A percentile compares a stretch with the other conserved stretches of the same genome.
These are phyloP conservation scores for Penicillium sp. DNA, from an alignment of 2,329 filamentous ascomycete species.

Conservation along the genomic window DNA sequence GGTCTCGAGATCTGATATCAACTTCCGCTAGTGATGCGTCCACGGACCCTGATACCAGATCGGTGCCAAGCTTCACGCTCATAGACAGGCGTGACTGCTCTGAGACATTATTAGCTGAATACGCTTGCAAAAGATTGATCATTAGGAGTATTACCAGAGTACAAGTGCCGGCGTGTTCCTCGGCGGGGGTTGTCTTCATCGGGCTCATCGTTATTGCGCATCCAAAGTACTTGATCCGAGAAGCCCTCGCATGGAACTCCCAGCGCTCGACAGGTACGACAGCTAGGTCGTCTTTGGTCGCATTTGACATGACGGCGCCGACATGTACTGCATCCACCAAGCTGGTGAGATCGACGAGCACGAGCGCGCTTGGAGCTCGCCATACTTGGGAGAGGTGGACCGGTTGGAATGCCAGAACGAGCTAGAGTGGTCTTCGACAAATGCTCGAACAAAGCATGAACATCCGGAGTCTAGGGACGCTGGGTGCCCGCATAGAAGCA, in stretches of 20 bases:
- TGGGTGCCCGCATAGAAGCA: no score
- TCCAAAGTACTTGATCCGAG: conserved; percentile 33
- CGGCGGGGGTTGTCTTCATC: conserved; percentile 12
- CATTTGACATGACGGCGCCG: conserved; percentile 27
- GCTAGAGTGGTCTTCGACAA: neutral
- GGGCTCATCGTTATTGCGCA: conserved; percentile 18
- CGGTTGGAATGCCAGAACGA: neutral
- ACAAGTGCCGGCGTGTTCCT: conserved; percentile 33
- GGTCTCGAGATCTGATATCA: conserved; percentile 30
- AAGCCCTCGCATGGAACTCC: conserved; percentile 35
- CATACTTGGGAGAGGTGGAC: conserved; percentile 3
- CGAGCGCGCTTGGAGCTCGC: conserved; percentile 14
- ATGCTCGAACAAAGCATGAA: neutral
- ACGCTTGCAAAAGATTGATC: neutral
- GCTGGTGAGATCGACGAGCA: conserved; percentile 31
- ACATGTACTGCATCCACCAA: conserved; percentile 36
- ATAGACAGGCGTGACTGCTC: conserved; percentile 34
- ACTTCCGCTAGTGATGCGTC: conserved; percentile 36
- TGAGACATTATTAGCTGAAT: conserved; percentile 8
- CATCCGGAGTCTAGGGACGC: neutral
- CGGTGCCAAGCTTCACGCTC: conserved; percentile 29
- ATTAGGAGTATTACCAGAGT: conserved; percentile 25
- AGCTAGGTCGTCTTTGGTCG: conserved; percentile 36
- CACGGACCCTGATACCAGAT: conserved; percentile 33
- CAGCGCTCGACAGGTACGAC: conserved; percentile 32